Percentiles rank a stretch among this genome's conserved stretches.
These are phyloP conservation scores for Seminavis robusta DNA, from an alignment of 108 stramenopile species.

Conservation along the genomic window DNA sequence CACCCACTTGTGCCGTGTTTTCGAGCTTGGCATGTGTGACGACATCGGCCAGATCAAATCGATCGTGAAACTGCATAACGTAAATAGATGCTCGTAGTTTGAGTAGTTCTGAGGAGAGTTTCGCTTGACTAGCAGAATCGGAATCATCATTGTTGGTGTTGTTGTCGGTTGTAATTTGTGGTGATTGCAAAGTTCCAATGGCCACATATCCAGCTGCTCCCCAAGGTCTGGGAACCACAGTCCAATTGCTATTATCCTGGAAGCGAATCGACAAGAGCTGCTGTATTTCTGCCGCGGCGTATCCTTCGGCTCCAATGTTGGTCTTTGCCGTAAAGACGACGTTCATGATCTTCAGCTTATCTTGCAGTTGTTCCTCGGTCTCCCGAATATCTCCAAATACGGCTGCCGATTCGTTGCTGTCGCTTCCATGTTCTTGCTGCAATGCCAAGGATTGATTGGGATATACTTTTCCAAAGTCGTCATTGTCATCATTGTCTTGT, in stretches of 20 bases:
- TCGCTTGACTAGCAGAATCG: background rate
- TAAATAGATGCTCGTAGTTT: conserved; percentile 51
- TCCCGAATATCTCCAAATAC: conserved; percentile 39
- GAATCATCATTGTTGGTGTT: background rate
- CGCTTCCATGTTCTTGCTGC: background rate
- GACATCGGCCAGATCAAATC: conserved; percentile 48
- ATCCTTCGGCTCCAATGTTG: conserved; percentile 64
- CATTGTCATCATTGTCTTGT: conserved; percentile 2
- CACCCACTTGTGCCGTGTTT: conserved; percentile 15
- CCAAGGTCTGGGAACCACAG: conserved; percentile 39
- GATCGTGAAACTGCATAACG: conserved; percentile 52
- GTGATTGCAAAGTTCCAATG: conserved; percentile 9
- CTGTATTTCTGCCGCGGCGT: conserved; percentile 49
- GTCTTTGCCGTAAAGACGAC: conserved; percentile 42
- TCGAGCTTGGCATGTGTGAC: conserved; percentile 10
- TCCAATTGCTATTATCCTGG: conserved; percentile 12
- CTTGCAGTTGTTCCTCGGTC: conserved; percentile 5
- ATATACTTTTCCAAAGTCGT: too few species aligned
- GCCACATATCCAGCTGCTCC: conserved; percentile 63
- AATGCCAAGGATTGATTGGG: too few species aligned
- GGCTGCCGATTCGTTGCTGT: background rate
- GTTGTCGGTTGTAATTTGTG: too few species aligned
- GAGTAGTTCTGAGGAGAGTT: conserved; percentile 11
- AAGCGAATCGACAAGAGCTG: conserved; percentile 26
- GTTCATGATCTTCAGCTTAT: background rate